phyloP scores from a whole-genome alignment of 371 early-diverging fungal species.

The Rozella allomycis region DNA sequence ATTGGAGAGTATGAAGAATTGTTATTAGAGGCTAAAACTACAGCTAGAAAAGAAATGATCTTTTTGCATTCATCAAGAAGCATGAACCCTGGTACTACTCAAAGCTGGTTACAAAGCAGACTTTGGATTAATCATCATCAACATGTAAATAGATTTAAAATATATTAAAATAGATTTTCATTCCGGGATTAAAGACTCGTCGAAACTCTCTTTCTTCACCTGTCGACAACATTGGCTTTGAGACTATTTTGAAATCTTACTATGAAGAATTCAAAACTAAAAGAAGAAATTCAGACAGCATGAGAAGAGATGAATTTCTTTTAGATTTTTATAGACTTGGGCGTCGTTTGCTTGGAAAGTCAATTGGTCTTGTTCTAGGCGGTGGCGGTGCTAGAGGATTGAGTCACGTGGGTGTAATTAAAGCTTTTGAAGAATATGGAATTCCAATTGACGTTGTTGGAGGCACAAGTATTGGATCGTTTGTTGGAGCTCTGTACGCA shows the following conservation, averaged over 20 bases:
- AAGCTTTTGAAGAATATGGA: conserved; percentile 92
- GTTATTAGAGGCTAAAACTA: conserved; percentile 74
- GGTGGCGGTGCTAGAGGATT: conserved; percentile 98
- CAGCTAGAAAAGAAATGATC: conserved; percentile 85
- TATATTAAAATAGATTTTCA: too few species aligned
- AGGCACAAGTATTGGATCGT: conserved; percentile 93
- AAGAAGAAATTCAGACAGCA: too few species aligned
- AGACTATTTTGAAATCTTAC: too few species aligned
- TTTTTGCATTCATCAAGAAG: conserved; percentile 56
- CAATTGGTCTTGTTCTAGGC: conserved; percentile 94
- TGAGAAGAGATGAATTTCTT: neutral
- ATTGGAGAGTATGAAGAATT: conserved; percentile 81
- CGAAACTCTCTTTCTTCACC: too few species aligned
- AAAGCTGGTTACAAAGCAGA: conserved; percentile 72
- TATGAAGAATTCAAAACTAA: too few species aligned
- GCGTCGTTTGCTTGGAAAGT: conserved; percentile 72
- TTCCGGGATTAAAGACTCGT: too few species aligned
- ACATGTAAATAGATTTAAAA: too few species aligned
- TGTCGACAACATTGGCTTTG: too few species aligned
- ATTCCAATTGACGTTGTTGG: conserved; percentile 91
- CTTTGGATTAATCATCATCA: conserved; percentile 90
- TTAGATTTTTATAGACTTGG: conserved; percentile 58
- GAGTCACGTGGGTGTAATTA: conserved; percentile 85
- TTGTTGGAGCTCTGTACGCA: conserved; percentile 90
- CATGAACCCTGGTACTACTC: conserved; percentile 58